Evolutionary conservation across 768 basidiomycete species (phyloP).

Genomic region (Calocybe cyanea): DNA sequence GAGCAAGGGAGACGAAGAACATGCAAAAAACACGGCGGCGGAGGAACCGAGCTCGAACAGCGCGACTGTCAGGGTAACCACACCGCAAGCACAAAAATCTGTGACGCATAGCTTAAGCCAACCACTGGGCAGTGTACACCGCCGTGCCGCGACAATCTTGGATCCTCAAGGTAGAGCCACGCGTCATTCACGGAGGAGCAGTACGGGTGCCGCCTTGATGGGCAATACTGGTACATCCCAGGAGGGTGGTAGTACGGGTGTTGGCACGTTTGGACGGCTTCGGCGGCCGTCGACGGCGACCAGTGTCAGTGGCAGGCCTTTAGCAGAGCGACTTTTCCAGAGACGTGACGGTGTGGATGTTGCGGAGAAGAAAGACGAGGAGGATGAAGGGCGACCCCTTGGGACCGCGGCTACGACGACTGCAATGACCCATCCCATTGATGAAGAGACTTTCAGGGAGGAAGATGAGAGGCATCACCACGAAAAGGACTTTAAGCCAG

Average conservation of each 20-base stretch:
- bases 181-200: slow-evolving; percentile 73
- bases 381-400: slow-evolving; percentile 26
- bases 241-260: slow-evolving; percentile 22
- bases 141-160: slow-evolving; percentile 73
- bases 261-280: slow-evolving; percentile 61
- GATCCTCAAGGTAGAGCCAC: slow-evolving; percentile 62
- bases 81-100: slow-evolving; percentile 19
- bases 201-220: slow-evolving; percentile 63
- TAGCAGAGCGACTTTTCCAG: slow-evolving; percentile 48
- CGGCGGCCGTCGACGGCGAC: slow-evolving; percentile 68
- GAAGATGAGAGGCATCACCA: slow-evolving; percentile 45
- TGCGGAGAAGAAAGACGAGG: slow-evolving; percentile 41
- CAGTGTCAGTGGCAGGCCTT: slow-evolving; percentile 27
- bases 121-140: slow-evolving; percentile 56
- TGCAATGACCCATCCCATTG: slow-evolving; percentile 17
- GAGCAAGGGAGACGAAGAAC: slow-evolving; percentile 12
- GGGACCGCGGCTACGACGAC: slow-evolving; percentile 2
- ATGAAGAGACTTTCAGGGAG: slow-evolving; percentile 44
- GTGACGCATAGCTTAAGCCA: slow-evolving; percentile 47
- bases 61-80: neutral
- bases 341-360: slow-evolving; percentile 45
- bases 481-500: slow-evolving; percentile 85
- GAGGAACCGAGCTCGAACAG: slow-evolving; percentile 12
- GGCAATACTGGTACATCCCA: slow-evolving; percentile 4
- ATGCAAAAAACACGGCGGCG: slow-evolving; percentile 23